A percentile compares a stretch with the other conserved stretches of the same genome.
phyloP scores from a whole-genome alignment of 1,139 yeast genomes.

The Arxiozyma bovina region DNA sequence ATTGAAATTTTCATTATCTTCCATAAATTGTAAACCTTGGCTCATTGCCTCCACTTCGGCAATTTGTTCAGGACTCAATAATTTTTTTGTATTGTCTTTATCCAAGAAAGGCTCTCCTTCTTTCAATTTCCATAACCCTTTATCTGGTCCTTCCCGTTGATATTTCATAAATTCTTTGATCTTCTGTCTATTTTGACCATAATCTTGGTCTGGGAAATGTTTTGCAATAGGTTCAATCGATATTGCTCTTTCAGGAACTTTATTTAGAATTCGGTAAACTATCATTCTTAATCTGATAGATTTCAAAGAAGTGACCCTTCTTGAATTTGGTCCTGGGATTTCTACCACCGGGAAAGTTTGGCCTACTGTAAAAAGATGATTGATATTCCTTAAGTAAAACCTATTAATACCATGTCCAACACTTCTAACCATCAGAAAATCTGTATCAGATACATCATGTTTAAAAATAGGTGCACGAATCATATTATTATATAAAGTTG shows the following conservation, averaged over 20 bases:
- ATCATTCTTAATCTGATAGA: constrained; percentile 90
- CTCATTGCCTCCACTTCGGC: constrained; percentile 87
- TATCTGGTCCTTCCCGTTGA: constrained; percentile 90
- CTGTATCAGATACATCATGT: constrained; percentile 72
- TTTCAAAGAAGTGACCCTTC: constrained; percentile 89
- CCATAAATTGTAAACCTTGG: constrained; percentile 76
- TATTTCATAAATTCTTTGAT: constrained; percentile 97
- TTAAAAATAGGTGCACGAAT: constrained; percentile 86
- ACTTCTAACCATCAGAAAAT: constrained; percentile 71
- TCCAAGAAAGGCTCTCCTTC: constrained; percentile 62
- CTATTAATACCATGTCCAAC: constrained; percentile 65
- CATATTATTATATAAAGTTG: constrained; percentile 87
- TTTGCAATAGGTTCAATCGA: constrained; percentile 80
- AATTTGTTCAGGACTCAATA: constrained; percentile 90
- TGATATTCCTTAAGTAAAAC: constrained; percentile 54
- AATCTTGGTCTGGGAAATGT: constrained; percentile 95
- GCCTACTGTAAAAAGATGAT: constrained; percentile 78
- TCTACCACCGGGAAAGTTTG: constrained; percentile 90
- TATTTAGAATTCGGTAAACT: constrained; percentile 79
- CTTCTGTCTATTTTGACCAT: constrained; percentile 93
- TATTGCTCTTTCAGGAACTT: constrained; percentile 63
- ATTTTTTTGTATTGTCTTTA: constrained; percentile 70
- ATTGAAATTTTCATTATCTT: constrained; percentile 57
- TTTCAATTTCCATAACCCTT: constrained; percentile 90
- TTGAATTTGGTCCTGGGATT: constrained; percentile 95